A percentile compares a stretch with the other conserved stretches of the same genome.
Conservation (phyloP, 148 eudicot species). For the Cornus controversa region DNA sequence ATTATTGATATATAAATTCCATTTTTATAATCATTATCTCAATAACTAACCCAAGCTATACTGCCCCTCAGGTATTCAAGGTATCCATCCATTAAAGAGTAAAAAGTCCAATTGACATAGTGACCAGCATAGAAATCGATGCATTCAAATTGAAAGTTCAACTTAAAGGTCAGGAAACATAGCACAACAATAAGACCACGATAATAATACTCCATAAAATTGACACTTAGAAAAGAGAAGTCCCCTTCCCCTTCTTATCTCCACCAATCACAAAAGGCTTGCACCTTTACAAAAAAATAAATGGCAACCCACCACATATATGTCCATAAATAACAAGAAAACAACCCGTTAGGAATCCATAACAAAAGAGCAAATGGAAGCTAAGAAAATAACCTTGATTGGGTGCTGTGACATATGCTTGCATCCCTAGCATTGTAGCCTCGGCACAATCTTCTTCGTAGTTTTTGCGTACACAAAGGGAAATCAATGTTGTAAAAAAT, state of each 20-base stretch:
- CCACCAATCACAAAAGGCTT: conserved; percentile 48
- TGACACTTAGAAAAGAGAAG: too few species aligned
- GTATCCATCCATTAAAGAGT: too few species aligned
- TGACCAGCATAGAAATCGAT: background rate
- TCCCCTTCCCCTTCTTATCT: too few species aligned
- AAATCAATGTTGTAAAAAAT: background rate
- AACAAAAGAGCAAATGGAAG: background rate
- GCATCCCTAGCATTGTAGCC: conserved; percentile 62
- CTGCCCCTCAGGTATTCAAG: too few species aligned
- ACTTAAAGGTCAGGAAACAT: too few species aligned
- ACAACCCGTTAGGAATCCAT: background rate
- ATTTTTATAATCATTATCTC: too few species aligned
- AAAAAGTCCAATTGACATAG: too few species aligned
- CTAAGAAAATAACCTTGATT: conserved; percentile 35
- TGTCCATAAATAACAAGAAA: background rate
- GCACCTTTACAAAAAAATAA: conserved; percentile 33
- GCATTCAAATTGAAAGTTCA: too few species aligned
- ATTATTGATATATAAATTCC: too few species aligned
- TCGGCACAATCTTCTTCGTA: conserved; percentile 54
- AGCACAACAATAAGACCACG: too few species aligned
- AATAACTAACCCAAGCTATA: too few species aligned
- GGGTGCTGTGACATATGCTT: conserved; percentile 55
- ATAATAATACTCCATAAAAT: too few species aligned
- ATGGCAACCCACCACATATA: background rate
- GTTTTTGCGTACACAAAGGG: conserved; percentile 38